A percentile compares a stretch with the other conserved stretches of the same genome.
Conservation (phyloP, 2,329 filamentous ascomycete genomes). For the Didymella keratinophila region DNA sequence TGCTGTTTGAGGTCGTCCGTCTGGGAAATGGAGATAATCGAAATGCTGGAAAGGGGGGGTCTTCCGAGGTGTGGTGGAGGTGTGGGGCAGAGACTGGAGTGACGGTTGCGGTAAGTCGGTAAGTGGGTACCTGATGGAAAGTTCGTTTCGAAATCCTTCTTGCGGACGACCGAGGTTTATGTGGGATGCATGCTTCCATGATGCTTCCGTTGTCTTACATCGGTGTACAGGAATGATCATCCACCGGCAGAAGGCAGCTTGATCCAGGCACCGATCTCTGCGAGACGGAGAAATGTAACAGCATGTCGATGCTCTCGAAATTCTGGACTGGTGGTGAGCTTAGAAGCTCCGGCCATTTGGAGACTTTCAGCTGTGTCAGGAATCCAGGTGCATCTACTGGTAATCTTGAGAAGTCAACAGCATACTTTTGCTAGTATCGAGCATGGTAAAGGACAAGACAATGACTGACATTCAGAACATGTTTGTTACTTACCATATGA, state of each 20-base stretch:
- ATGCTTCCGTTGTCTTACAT: not conserved
- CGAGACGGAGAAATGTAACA: not conserved
- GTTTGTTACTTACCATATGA: not conserved
- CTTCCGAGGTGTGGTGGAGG: slow-evolving; percentile 1
- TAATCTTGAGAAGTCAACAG: not conserved
- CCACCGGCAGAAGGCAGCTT: not conserved
- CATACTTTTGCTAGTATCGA: not conserved
- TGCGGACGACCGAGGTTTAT: not conserved
- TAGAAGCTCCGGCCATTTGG: not conserved
- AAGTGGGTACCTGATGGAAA: not conserved
- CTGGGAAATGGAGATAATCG: not conserved
- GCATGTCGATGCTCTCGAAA: not conserved
- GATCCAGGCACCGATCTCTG: not conserved
- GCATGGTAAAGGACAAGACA: not conserved
- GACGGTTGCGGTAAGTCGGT: slow-evolving; percentile 10
- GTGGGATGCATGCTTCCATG: not conserved
- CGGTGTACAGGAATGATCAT: not conserved
- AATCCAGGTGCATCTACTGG: not conserved
- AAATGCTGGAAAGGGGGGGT: not conserved
- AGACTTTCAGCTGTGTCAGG: not conserved
- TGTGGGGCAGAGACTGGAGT: not conserved
- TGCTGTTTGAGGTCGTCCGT: not conserved
- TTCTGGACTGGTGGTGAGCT: not conserved
- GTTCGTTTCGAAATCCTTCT: slow-evolving; percentile 9
- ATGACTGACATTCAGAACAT: not conserved